phyloP scores from a whole-genome alignment of 306 rosid species.

The Alnus glutinosa region DNA sequence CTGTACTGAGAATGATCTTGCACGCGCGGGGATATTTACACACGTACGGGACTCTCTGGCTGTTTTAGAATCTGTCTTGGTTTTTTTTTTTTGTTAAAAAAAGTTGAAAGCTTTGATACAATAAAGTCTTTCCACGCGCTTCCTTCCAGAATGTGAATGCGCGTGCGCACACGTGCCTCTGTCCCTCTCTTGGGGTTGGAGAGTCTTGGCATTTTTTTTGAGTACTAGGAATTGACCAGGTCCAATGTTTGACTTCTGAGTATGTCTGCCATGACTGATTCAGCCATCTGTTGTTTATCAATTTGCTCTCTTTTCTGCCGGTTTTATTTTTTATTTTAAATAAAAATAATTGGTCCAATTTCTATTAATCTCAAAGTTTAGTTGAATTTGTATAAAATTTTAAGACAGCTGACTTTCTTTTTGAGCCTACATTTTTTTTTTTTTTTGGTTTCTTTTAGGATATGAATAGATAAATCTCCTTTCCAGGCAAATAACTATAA shows the following conservation, averaged over 20 bases:
- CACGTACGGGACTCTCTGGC: conserved; percentile 14
- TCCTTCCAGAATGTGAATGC: not conserved
- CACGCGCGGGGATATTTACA: conserved; percentile 6
- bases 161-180: conserved; percentile 24
- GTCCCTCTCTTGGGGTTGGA: not conserved
- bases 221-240: not conserved
- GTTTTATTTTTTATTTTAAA: not conserved
- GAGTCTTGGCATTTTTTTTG: not conserved
- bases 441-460: too few relatives aligned
- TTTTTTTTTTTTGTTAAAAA: conserved; percentile 28
- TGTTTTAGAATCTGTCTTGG: conserved; percentile 9
- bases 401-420: not conserved
- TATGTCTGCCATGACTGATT: not conserved
- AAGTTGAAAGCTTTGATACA: not conserved
- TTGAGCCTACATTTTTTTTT: not conserved
- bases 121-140: conserved; percentile 19
- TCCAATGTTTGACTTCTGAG: conserved; percentile 9
- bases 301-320: conserved; percentile 27
- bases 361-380: not conserved
- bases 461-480: too few relatives aligned
- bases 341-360: not conserved
- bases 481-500: too few relatives aligned
- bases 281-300: not conserved
- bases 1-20: too few relatives aligned
- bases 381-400: not conserved